phyloP scores from a whole-genome alignment of 495 filamentous ascomycete species.

The Aspergillus diversus region DNA sequence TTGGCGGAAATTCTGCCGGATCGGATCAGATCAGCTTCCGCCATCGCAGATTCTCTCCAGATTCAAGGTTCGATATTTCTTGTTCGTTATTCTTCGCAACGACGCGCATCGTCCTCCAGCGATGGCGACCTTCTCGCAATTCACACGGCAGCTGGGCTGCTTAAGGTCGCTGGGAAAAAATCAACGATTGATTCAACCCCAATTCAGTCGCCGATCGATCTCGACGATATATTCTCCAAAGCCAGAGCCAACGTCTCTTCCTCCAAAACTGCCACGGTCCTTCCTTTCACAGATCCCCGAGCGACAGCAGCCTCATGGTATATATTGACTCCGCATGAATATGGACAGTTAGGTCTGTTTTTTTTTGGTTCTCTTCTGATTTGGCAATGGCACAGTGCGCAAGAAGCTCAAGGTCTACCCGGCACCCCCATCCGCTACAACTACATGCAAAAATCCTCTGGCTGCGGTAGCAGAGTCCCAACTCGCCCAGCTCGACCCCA shows the following conservation, averaged over 20 bases:
- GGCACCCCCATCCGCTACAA: constrained; percentile 50
- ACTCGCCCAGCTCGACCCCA: constrained; percentile 76
- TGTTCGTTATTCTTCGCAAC: neutral
- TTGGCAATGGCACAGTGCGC: constrained; percentile 23
- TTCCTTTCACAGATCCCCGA: constrained; percentile 49
- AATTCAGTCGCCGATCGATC: constrained; percentile 42
- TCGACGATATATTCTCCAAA: constrained; percentile 45
- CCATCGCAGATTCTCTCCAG: constrained; percentile 27
- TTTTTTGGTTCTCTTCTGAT: neutral
- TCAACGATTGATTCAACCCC: constrained; percentile 48
- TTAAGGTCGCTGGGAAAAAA: constrained; percentile 58
- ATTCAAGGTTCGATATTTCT: neutral
- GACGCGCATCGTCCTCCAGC: constrained; percentile 12
- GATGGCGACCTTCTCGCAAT: constrained; percentile 63
- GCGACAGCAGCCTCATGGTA: constrained; percentile 44
- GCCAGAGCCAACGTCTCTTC: constrained; percentile 43
- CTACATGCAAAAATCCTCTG: constrained; percentile 62
- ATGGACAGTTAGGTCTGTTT: neutral
- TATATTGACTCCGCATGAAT: neutral
- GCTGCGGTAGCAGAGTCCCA: constrained; percentile 63
- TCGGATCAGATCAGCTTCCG: constrained; percentile 33
- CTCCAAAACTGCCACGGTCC: constrained; percentile 42
- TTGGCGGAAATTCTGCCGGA: constrained; percentile 51
- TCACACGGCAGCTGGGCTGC: constrained; percentile 69
- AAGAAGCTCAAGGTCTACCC: constrained; percentile 58